Base-by-base conservation (phyloP, 805 yeast genomes). In the Metschnikowia peoriensis region DNA sequence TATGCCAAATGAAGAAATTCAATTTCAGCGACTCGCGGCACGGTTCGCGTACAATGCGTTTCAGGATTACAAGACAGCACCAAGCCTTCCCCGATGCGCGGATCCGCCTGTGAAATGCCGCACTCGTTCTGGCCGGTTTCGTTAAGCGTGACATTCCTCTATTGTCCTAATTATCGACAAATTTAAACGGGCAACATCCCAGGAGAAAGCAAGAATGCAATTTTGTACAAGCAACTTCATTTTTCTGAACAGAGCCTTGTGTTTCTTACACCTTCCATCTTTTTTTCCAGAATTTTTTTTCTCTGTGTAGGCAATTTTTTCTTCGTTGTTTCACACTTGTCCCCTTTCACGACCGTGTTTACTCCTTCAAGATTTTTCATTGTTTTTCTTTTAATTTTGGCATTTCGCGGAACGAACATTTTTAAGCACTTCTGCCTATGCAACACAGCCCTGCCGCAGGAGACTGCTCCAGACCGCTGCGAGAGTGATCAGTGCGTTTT, bases 11-110 rank as follows among this genome's bases (percentile, higher is more conserved):
- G 29, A 15, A 8, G 12, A 10, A n/a, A 14, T 35, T 14, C 32
- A 3, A 34, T 35, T 44, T 44, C 29, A 16, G 49, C 11, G 2
- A 16, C n/a, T 34, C 29, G 37, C 28, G 42, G 28, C 42, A 28
- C 51, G 46, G 38, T n/a, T n/a, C 41, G 46, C 50, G 46, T 28
- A 29, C 40, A 28, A 22, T 41, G 38, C 46, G 46, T 48, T 48
- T 48, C 51, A 48, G 32, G 42, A 40, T 27, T 27, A n/a, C 34
- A 47, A 38, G 17, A 32, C 45, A 39, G 28, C 12, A 17, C 49
- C 12, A 34, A 40, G 40, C 45, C 45, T 17, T 11, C 28, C n/a
- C 15, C 40, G 32, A 14, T 17, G 46, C 51, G 51, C 51, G 51
- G 16, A 12, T 14, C 29, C 17, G 46, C 51, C 43, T 42, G 38